phyloP scores from a whole-genome alignment of 2,329 filamentous ascomycete species.

The Chaetomiaceae sp. region DNA sequence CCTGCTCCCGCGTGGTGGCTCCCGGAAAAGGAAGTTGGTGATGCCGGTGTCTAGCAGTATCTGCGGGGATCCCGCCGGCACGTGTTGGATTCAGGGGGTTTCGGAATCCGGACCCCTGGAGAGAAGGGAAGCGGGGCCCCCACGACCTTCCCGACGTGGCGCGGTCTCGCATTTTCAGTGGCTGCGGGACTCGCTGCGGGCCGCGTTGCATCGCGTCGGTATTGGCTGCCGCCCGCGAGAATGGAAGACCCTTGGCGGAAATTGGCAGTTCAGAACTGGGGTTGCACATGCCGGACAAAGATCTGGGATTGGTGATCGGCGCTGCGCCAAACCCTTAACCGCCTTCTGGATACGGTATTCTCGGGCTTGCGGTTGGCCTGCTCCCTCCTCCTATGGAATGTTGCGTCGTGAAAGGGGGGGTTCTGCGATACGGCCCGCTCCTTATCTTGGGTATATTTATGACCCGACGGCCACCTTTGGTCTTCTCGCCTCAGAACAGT shows the following conservation, averaged over 20 bases:
- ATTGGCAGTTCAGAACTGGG: background rate
- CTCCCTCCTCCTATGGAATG: background rate
- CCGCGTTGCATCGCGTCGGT: slow-evolving; percentile 14
- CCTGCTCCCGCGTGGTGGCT: slow-evolving; percentile 7
- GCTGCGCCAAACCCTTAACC: background rate
- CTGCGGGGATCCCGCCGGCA: slow-evolving; percentile 4
- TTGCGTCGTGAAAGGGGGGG: background rate
- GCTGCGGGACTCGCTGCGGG: background rate
- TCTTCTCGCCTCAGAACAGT: too few relatives aligned
- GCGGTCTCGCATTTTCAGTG: slow-evolving; percentile 17
- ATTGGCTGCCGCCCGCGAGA: slow-evolving; percentile 15
- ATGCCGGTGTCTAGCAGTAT: background rate
- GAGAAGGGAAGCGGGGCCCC: background rate
- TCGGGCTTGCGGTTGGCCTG: background rate
- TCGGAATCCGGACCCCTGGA: slow-evolving; percentile 11
- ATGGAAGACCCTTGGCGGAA: background rate
- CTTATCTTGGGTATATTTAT: too few relatives aligned
- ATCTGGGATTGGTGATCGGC: background rate
- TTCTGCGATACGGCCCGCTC: background rate
- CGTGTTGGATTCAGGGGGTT: slow-evolving; percentile 9
- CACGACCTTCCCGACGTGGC: slow-evolving; percentile 16
- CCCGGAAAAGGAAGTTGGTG: slow-evolving; percentile 23
- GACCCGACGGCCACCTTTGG: too few relatives aligned
- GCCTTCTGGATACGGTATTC: slow-evolving; percentile 2
- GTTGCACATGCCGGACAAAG: background rate